Percentiles rank a stretch among this genome's conserved stretches.
phyloP scores from a whole-genome alignment of 495 filamentous ascomycete genomes.

The Penicillium crystallinum region DNA sequence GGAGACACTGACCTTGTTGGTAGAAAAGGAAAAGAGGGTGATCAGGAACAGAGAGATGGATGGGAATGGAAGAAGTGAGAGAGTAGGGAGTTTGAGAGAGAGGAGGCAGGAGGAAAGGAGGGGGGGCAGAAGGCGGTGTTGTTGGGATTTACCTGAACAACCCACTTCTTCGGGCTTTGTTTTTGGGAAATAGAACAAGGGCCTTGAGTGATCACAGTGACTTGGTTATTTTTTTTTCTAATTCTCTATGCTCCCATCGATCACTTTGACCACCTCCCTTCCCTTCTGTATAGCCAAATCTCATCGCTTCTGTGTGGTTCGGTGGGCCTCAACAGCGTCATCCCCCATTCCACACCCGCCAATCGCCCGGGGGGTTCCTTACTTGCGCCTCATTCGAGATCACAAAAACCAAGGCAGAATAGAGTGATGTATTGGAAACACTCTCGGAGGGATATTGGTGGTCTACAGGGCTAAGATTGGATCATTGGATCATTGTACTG shows the following conservation, averaged over 20 bases:
- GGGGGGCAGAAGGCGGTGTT: constrained; percentile 32
- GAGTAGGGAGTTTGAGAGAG: constrained; percentile 12
- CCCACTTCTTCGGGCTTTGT: neutral
- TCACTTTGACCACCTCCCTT: neutral
- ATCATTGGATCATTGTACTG: neutral
- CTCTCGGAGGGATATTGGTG: neutral
- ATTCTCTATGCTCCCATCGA: neutral
- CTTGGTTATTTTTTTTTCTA: neutral
- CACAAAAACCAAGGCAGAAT: constrained; percentile 8
- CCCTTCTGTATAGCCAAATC: neutral
- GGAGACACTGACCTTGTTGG: constrained; percentile 23
- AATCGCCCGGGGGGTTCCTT: constrained; percentile 30
- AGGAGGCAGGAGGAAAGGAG: constrained; percentile 20
- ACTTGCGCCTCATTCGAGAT: constrained; percentile 19
- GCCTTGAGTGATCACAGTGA: neutral
- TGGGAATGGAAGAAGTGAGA: constrained; percentile 6
- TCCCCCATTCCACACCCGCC: constrained; percentile 38
- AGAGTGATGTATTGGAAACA: constrained; percentile 2
- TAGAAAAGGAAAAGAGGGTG: constrained; percentile 13
- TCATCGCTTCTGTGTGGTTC: constrained; percentile 43
- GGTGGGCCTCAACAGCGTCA: constrained; percentile 42
- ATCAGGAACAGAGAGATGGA: constrained; percentile 15
- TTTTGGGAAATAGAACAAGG: neutral
- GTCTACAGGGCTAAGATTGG: neutral
- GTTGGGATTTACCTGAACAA: constrained; percentile 27